Evolutionary conservation across 2,329 filamentous ascomycete species (phyloP), one percentile per base, ranked within the genome.

Genomic region (Beauveria sp.): DNA sequence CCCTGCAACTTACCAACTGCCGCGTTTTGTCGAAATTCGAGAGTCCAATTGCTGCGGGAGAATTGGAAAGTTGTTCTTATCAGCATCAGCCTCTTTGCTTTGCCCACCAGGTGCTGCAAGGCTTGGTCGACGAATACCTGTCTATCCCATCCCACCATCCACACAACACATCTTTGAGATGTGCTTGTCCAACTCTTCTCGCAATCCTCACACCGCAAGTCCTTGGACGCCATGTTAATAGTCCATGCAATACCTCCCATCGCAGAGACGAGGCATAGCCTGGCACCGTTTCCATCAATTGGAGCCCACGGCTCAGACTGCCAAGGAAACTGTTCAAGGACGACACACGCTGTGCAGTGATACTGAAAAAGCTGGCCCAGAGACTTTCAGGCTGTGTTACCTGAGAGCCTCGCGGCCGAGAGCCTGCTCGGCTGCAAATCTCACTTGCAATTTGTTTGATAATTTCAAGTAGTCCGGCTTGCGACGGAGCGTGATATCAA

Each of bases 1-100:
- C 57, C 57, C 57, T 52, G 57, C 57, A 52, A 52, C 10, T 34
- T 20, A 31, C 48, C 7, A 60, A 60, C 57, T 60, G 57, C 57
- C 57, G 57, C 48, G 26, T 60, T 60, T 52, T 20, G 22, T 22
- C 18, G 20, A 58, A 31, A 10, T 31, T 38, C n/a, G 16, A 38
- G 34, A 38, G 34, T 38, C 5, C 34, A 38, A 49, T 38, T 20
- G 20, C 45, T 38, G 16, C 31, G n/a, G 45, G 28, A 38, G 28
- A 16, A 5, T 42, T 24, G 45, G 22, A 24, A 26, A 9, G 31
- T 24, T n/a, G 46, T 20, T 20, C 9, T 42, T 24, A 26, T 57
- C 53, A 26, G 22, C 10, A 46, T 14, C 6, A 38, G 14, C 34
- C 34, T 38, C 34, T 16, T 38, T 38, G 34, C 34, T 38, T 38